phyloP scores from a whole-genome alignment of 495 filamentous ascomycete genomes.

The Xanthoparmelia taractica region DNA sequence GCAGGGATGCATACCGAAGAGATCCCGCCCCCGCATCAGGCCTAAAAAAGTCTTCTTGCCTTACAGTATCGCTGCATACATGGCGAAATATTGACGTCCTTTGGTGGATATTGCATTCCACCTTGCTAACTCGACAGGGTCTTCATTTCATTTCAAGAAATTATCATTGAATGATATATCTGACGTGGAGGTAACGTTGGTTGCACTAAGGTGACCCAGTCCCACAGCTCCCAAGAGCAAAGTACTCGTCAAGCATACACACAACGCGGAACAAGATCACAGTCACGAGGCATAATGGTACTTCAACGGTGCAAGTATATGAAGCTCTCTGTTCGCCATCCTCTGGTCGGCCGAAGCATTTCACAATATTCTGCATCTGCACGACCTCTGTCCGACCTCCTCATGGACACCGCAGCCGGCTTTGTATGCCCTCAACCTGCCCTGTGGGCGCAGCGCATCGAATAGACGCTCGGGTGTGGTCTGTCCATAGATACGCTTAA shows the following conservation, averaged over 20 bases:
- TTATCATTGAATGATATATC: background rate
- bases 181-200: background rate
- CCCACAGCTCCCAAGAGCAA: background rate
- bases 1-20: background rate
- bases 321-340: background rate
- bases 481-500: slow-evolving; percentile 33
- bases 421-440: background rate
- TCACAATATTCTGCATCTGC: slow-evolving; percentile 69
- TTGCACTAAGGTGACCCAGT: background rate
- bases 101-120: background rate
- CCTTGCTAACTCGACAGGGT: background rate
- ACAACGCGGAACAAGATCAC: background rate
- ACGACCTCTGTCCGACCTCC: slow-evolving; percentile 21
- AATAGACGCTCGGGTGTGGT: background rate
- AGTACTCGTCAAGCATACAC: background rate
- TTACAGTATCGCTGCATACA: background rate
- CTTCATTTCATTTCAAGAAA: background rate
- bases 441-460: background rate
- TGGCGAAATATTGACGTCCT: background rate
- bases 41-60: background rate
- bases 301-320: background rate
- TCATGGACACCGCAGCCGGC: background rate
- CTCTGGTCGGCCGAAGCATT: slow-evolving; percentile 42
- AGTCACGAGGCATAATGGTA: background rate
- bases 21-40: background rate